phyloP scores from a whole-genome alignment of 2,329 filamentous ascomycete genomes.

The Sclerotinia glacialis region DNA sequence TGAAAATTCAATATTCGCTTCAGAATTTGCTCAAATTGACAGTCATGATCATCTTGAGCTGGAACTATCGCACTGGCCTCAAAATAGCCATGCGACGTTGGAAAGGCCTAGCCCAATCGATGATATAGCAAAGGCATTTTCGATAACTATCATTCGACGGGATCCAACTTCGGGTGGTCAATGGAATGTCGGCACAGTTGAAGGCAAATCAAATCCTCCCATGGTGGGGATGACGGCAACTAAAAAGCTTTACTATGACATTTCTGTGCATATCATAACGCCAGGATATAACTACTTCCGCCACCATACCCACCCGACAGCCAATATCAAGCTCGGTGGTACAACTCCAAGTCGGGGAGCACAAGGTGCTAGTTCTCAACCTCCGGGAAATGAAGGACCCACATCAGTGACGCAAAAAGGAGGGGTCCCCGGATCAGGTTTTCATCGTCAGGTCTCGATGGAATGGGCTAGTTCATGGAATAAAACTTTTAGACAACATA shows the following conservation, averaged over 20 bases:
- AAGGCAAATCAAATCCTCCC: conserved; percentile 33
- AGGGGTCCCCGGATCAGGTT: conserved; percentile 34
- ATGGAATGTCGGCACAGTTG: conserved; percentile 72
- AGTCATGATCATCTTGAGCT: not conserved
- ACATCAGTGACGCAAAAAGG: conserved; percentile 10
- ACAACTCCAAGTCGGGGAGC: not conserved
- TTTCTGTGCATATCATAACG: conserved; percentile 37
- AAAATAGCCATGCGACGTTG: conserved; percentile 18
- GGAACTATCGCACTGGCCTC: conserved; percentile 4
- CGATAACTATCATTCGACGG: conserved; percentile 62
- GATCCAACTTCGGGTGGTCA: conserved; percentile 66
- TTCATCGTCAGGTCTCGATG: conserved; percentile 58
- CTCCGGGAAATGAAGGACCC: conserved; percentile 15
- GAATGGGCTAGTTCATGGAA: conserved; percentile 37
- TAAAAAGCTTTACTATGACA: conserved; percentile 43
- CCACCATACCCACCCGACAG: conserved; percentile 17
- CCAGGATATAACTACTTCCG: conserved; percentile 39
- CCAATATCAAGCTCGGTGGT: conserved; percentile 18
- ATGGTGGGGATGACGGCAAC: conserved; percentile 29
- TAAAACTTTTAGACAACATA: conserved; percentile 32
- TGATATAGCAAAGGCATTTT: conserved; percentile 28
- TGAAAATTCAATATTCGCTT: not conserved
- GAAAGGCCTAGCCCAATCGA: conserved; percentile 17
- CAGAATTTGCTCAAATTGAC: not conserved
- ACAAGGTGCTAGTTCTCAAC: conserved; percentile 1